These are phyloP conservation scores for Giardia duodenalis DNA, from an alignment of 208 protist species.

Conservation along the genomic window DNA sequence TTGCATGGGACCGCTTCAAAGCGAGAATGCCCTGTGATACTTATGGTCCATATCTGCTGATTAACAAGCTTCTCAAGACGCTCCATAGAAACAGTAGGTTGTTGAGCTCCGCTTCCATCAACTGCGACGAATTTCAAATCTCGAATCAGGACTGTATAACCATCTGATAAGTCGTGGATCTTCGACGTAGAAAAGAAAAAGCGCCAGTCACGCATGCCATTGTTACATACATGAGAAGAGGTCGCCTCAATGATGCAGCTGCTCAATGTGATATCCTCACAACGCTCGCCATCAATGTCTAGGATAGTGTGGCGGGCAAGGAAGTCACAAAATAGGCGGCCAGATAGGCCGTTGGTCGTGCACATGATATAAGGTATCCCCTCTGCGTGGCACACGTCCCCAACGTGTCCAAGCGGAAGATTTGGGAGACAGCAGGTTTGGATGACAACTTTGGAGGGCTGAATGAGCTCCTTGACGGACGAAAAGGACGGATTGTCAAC, in stretches of 20 bases:
- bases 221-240: too few relatives aligned
- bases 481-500: background rate
- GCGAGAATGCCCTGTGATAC: background rate
- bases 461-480: background rate
- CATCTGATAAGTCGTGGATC: background rate
- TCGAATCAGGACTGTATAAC: background rate
- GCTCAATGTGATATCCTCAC: background rate
- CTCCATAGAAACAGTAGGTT: background rate
- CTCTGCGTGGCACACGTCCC: constrained; percentile 4
- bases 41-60: background rate
- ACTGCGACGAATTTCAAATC: background rate
- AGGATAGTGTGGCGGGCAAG: constrained; percentile 52
- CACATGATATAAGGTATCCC: constrained; percentile 40
- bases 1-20: background rate
- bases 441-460: background rate
- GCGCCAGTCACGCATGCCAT: background rate
- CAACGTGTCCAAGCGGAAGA: background rate
- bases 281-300: constrained; percentile 57
- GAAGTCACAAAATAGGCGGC: constrained; percentile 59
- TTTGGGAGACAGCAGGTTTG: background rate
- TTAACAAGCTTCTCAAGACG: background rate
- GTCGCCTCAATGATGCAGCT: background rate
- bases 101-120: background rate
- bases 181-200: background rate
- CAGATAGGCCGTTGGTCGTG: constrained; percentile 48